A percentile compares a stretch with the other conserved stretches of the same genome.
Conservation (phyloP, 345 rosid genomes). For the Melaleuca alternifolia region DNA sequence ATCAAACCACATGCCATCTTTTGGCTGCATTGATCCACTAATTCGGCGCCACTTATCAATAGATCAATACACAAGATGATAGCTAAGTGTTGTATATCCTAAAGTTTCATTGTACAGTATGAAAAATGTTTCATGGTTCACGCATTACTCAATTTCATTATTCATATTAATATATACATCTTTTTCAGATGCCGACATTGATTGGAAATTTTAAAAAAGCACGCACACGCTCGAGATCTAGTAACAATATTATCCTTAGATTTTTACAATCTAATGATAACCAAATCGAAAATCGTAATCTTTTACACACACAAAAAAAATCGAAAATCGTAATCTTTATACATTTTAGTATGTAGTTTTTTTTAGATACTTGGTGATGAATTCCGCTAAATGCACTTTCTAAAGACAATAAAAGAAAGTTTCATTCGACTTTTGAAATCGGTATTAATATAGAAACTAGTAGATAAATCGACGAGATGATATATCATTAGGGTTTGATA, state of each 20-base stretch:
- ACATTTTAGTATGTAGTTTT: not conserved
- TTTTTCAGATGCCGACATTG: not conserved
- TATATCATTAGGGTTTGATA: not conserved
- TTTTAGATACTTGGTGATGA: not conserved
- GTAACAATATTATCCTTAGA: not conserved
- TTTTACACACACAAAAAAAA: too few species aligned
- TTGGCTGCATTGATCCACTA: not conserved
- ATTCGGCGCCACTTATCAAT: not conserved
- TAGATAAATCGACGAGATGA: not conserved
- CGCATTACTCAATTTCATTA: not conserved
- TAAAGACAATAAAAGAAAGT: not conserved
- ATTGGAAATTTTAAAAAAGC: not conserved
- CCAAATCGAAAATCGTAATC: not conserved
- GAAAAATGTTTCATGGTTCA: not conserved
- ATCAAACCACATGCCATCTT: not conserved
- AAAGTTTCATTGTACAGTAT: not conserved
- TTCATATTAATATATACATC: not conserved
- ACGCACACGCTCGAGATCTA: not conserved
- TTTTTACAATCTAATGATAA: not conserved
- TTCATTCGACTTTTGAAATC: not conserved
- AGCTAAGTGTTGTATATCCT: not conserved
- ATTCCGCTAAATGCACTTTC: not conserved
- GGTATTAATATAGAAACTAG: not conserved
- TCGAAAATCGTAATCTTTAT: not conserved
- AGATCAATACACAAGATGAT: not conserved